A percentile compares a stretch with the other conserved stretches of the same genome.
Conservation (phyloP, 192 early-diverging fungal species). For the Phlyctochytrium bullatum region DNA sequence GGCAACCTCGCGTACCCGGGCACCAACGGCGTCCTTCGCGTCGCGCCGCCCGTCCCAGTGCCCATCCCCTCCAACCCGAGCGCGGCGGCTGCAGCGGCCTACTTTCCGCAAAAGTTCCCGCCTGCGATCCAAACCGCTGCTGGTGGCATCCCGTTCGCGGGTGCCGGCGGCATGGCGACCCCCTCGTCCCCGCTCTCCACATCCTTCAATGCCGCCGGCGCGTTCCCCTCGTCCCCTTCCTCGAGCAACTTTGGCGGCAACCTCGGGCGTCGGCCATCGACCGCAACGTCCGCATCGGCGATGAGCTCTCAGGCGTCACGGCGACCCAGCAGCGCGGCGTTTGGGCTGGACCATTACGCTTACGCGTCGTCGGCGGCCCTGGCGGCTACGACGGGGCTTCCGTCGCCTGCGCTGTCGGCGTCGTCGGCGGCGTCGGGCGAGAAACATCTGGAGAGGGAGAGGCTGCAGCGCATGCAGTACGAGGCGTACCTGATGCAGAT, state of each 20-base stretch:
- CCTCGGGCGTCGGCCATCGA: neutral
- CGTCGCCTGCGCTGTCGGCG: neutral
- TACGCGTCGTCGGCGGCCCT: neutral
- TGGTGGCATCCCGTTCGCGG: too few species aligned
- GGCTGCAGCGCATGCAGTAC: neutral
- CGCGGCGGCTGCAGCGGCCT: neutral
- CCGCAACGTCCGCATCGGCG: neutral
- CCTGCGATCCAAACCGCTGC: neutral
- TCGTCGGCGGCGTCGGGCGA: neutral
- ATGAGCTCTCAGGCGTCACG: neutral
- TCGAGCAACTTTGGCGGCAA: neutral
- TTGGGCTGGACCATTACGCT: too few species aligned
- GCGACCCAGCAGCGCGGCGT: neutral
- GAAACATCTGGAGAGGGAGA: neutral
- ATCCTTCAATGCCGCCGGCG: neutral
- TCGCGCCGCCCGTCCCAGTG: neutral
- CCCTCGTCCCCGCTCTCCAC: neutral
- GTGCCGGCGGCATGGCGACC: neutral
- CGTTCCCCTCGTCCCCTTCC: neutral
- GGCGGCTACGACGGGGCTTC: neutral
- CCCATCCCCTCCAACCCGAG: neutral
- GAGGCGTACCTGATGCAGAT: constrained; percentile 3
- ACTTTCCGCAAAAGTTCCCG: neutral
- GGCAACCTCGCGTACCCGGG: neutral
- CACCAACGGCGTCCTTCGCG: neutral